Percentiles rank a stretch among this genome's conserved stretches.
Conservation (phyloP, 2,329 filamentous ascomycete species). For the Diplodia seriata region DNA sequence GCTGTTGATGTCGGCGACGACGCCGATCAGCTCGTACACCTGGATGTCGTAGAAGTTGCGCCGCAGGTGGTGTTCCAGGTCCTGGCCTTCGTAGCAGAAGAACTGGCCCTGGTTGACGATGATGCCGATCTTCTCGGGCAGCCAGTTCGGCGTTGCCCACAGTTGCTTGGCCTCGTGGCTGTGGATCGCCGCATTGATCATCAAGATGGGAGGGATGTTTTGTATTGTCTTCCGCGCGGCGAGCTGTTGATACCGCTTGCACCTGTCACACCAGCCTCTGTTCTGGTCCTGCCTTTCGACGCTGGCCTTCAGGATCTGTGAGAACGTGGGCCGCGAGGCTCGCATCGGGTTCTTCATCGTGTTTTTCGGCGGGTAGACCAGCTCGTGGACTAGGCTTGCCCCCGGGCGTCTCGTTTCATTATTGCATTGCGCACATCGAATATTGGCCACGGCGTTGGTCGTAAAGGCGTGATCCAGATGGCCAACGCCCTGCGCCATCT, state of each 20-base stretch:
- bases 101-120: conserved; percentile 91
- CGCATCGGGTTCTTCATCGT: conserved; percentile 63
- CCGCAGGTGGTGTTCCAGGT: conserved; percentile 80
- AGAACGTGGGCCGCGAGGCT: conserved; percentile 69
- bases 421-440: conserved; percentile 84
- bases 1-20: conserved; percentile 88
- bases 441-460: conserved; percentile 73
- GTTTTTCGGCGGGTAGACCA: conserved; percentile 75
- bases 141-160: conserved; percentile 89
- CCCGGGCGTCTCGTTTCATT: conserved; percentile 84
- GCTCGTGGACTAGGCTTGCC: conserved; percentile 81
- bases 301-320: conserved; percentile 88
- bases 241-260: conserved; percentile 88
- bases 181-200: conserved; percentile 81
- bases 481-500: conserved; percentile 62
- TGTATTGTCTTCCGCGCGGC: conserved; percentile 84
- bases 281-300: conserved; percentile 89
- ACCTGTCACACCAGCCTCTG: conserved; percentile 91
- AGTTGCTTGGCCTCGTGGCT: conserved; percentile 76
- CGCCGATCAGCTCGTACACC: conserved; percentile 89
- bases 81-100: conserved; percentile 92
- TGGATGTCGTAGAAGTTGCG: conserved; percentile 80
- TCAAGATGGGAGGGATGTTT: conserved; percentile 81
- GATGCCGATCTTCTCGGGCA: conserved; percentile 92
- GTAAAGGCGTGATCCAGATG: conserved; percentile 77